Evolutionary conservation across 768 basidiomycete species (phyloP), one percentile per base, ranked within the genome.

Genomic region (Boletus huronensis): DNA sequence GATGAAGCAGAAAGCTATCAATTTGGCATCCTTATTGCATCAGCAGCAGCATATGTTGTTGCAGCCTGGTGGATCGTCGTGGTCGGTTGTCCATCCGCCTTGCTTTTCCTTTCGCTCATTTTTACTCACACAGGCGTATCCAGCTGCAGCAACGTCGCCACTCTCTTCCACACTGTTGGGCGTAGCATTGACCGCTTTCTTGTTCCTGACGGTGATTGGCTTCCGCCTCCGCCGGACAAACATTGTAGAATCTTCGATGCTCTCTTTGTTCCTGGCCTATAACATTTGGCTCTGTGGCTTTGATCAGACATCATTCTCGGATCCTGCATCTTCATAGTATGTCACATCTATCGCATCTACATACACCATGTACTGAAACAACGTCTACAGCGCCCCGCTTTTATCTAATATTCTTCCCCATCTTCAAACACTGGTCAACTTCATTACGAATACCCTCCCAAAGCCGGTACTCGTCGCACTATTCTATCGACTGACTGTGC

Each of bases 131-230:
- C 58, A 92, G 87, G 82, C 88, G 3, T 95, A 93, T 70, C 87
- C 93, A 25, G 79, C 86, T 3, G 88, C 88, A 6, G 88, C 92
- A 6, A 81, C 85, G 9, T 89, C 91, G 1, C 90, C 94, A 9
- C 76, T 96, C 31, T 89, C 93, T 10, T 90, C 94, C 1, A 95
- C 94, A 2, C 75, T 98, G 10, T 77, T 98, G 17, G 95, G 95
- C 3, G 88, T 87, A 3, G 90, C 92, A 3, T 74, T 96, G 54
- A 93, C 94, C 1, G 84, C 92, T 10, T 87, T 96, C 65, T 70
- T 96, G 29, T 98, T 97, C 73, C 78, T 97, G 39, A 93, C 93
- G 1, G 78, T 90, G 61, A 96, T 98, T 58, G 95, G 95, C 6
- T 95, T 98, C 70, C 84, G 83, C 8, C 70, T 94, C 58, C 83